phyloP scores from a whole-genome alignment of 305 asterid genomes.

The Fraxinus latifolia region DNA sequence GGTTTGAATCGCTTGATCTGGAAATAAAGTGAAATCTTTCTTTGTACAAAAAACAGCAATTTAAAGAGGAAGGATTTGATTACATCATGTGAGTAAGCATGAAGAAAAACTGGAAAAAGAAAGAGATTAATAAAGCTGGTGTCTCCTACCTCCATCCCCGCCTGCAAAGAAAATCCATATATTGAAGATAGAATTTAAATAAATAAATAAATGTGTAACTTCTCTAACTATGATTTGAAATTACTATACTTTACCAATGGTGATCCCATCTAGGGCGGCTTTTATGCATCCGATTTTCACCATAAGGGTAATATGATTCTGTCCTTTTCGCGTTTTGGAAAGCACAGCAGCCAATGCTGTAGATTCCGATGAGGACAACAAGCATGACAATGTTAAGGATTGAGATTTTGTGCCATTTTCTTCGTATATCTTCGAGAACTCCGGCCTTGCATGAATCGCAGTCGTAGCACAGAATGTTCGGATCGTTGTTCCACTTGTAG shows the following conservation, averaged over 20 bases:
- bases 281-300: constrained; percentile 69
- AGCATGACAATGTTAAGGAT: constrained; percentile 81
- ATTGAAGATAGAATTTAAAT: not conserved
- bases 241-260: constrained; percentile 48
- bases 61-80: not conserved
- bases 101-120: not conserved
- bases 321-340: constrained; percentile 72
- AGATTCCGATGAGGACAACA: constrained; percentile 71
- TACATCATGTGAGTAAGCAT: not conserved
- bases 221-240: not conserved
- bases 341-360: constrained; percentile 90
- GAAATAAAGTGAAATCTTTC: not conserved
- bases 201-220: not conserved
- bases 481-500: constrained; percentile 81
- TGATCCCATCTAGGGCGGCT: constrained; percentile 85
- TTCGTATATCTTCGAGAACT: constrained; percentile 69
- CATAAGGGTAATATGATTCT: constrained; percentile 54
- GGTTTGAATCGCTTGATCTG: not conserved
- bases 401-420: constrained; percentile 85
- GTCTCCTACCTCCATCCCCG: constrained; percentile 90
- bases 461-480: constrained; percentile 70
- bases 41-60: not conserved
- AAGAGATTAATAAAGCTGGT: constrained; percentile 54
- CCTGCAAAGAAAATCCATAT: constrained; percentile 37
- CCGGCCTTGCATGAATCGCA: constrained; percentile 97